Conservation (phyloP, 2,329 filamentous ascomycete species). For the Arthrobotrys iridis region DNA sequence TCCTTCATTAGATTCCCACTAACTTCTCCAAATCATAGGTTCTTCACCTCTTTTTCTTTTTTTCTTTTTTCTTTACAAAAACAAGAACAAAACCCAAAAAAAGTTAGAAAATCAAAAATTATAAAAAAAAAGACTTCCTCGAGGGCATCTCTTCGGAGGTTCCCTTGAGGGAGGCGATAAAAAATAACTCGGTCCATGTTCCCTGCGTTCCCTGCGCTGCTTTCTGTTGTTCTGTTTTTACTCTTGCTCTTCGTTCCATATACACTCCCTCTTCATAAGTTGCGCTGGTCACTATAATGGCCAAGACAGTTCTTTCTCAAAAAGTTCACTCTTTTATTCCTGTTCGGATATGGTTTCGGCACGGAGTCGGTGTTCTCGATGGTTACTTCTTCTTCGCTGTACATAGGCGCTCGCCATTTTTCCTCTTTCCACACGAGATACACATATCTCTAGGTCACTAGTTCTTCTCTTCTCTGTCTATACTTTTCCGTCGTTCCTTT, state of each 20-base stretch:
- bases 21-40: background rate
- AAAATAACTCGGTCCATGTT: background rate
- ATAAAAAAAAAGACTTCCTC: background rate
- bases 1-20: no score
- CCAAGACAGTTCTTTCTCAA: background rate
- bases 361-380: constrained; percentile 13
- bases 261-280: background rate
- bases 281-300: background rate
- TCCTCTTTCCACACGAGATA: background rate
- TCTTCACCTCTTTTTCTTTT: no score
- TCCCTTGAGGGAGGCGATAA: background rate
- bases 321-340: background rate
- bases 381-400: background rate
- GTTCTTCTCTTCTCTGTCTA: constrained; percentile 6
- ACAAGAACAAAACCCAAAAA: background rate
- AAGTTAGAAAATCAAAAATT: background rate
- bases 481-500: background rate
- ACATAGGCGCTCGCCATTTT: background rate
- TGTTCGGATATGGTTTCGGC: background rate
- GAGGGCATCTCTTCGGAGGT: background rate
- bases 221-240: background rate
- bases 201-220: background rate
- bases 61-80: background rate
- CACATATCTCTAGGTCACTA: background rate
- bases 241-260: background rate